Base-by-base conservation (phyloP, 176 grass and related monocot species). In the Puya raimondii region DNA sequence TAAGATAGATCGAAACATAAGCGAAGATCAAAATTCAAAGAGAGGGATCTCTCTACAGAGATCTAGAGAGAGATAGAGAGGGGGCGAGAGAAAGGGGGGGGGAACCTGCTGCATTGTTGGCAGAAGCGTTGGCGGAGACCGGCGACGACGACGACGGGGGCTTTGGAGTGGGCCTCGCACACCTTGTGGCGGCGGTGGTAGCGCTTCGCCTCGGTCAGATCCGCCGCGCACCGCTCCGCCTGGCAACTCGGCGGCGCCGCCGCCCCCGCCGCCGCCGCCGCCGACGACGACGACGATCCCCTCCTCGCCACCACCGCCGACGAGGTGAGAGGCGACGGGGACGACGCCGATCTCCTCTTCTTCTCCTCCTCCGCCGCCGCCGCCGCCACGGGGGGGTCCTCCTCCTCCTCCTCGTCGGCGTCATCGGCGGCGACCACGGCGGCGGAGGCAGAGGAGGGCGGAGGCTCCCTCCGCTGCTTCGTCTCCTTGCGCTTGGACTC, bases 101-200 rank as follows among this genome's bases (percentile, higher is more conserved):
- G 17, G 64, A 67, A 97, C 93, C 93, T 79, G 86, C 93, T 97
- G 85, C 93, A 97, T 92, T 97, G 93, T 81, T 97, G 93, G 79
- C 93, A 97, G 84, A 97, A 97, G 83, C 93, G 84, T 79, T 97
- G 93, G 56, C 84, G 93, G 33, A 90, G 81, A n/a, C 93, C 93
- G 20, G 84, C 80, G 68, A 92, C 89, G 80, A 92, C 49, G 18
- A 92, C 93, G 47, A 87, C 86, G 50, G 79, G 53, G 2, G 86
- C 84, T 76, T 92, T 97, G 20, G 84, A 71, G 73, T 97, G 93
- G 29, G 74, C 27, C 82, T 90, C 89, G 68, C 93, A 97, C 51
- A 97, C 93, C 86, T 97, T 97, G 71, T 97, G 93, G 79, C 93
- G 79, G 65, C 80, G 75, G 80, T 92, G 65, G 81, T 97, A 97